A percentile compares a stretch with the other conserved stretches of the same genome.
Conservation (phyloP, 805 yeast genomes). For the Yueomyces sp. region DNA sequence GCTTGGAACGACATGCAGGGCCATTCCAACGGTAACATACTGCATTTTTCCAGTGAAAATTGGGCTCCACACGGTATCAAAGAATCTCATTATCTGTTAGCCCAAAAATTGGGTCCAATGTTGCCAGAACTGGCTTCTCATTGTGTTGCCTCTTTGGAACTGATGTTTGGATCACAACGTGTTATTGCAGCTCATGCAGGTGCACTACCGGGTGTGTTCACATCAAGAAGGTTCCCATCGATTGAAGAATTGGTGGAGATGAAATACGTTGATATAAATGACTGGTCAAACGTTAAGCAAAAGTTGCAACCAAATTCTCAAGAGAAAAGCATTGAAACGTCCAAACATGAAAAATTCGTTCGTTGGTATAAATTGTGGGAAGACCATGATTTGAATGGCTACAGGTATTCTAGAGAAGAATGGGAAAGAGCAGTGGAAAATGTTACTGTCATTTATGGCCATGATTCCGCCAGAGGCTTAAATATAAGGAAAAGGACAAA, state of each 20-base stretch:
- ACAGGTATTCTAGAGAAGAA: background rate
- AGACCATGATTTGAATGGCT: slow-evolving; percentile 1
- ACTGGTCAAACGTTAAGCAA: slow-evolving; percentile 31
- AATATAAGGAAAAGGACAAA: slow-evolving; percentile 48
- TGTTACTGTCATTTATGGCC: slow-evolving; percentile 63
- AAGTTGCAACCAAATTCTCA: slow-evolving; percentile 8
- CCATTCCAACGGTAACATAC: background rate
- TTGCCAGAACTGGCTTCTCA: slow-evolving; percentile 9
- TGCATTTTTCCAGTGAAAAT: background rate
- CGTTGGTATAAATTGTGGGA: slow-evolving; percentile 53
- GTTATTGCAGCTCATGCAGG: slow-evolving; percentile 74
- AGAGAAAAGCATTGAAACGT: background rate
- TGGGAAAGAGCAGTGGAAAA: slow-evolving; percentile 3
- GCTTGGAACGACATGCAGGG: slow-evolving; percentile 23
- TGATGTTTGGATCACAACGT: slow-evolving; percentile 2
- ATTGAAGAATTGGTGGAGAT: slow-evolving; percentile 55
- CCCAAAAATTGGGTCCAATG: slow-evolving; percentile 11
- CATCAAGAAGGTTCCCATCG: slow-evolving; percentile 28
- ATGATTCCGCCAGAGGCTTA: slow-evolving; percentile 72
- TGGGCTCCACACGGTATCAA: slow-evolving; percentile 28
- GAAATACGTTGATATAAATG: slow-evolving; percentile 54
- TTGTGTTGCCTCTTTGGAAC: slow-evolving; percentile 11
- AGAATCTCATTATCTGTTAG: slow-evolving; percentile 10
- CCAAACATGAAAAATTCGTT: slow-evolving; percentile 7
- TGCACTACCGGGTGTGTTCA: slow-evolving; percentile 45